Evolutionary conservation across 441 rosid genomes (phyloP), one percentile per base, ranked within the genome.

Genomic region (Capsella rubella): DNA sequence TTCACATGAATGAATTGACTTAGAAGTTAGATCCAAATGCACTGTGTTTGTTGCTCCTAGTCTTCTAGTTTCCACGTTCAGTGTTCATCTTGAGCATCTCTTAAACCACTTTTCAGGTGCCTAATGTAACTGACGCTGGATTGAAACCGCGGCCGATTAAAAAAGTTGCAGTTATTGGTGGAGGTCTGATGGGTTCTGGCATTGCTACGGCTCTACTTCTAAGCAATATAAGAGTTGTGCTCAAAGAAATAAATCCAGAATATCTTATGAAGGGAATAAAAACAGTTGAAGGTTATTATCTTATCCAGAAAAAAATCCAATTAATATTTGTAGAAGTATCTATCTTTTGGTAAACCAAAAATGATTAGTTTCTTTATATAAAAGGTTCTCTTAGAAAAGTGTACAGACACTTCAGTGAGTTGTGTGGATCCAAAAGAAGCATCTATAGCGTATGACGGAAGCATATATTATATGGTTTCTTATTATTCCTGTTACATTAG

Each of bases 101-200:
- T 51, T 50, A 7, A 72, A 28, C 65, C 64, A 60, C 64, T 62
- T 71, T 79, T 53, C 89, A 95, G 99, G 92, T 92, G 75, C 98
- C 99, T 42, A 88, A 82, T 75, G 85, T 95, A 71, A 85, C 98
- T 63, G 97, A 95, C 76, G 49, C 79, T 81, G 95, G 95, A 57
- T 87, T 92, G 74, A 92, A 95, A 81, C 97, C 98, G 15, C 86
- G 92, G 77, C 80, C 73, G 67, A 73, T 89, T 31, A 95, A 84
- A 81, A 95, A 95, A 77, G 96, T 86, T 74, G 97, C 99, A 63
- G 89, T 95, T 60, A 90, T 95, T 80, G 99, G 99, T 82, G 99
- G 99, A 82, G 99, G 99, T 59, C 84, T 95, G 52, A 95, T 95
- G 98, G 99, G 99, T 78, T 95, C 96, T 79, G 99, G 98, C 79